These are phyloP conservation scores for Teratosphaeria epicoccoides DNA, from an alignment of 2,329 filamentous ascomycete species.

Conservation along the genomic window DNA sequence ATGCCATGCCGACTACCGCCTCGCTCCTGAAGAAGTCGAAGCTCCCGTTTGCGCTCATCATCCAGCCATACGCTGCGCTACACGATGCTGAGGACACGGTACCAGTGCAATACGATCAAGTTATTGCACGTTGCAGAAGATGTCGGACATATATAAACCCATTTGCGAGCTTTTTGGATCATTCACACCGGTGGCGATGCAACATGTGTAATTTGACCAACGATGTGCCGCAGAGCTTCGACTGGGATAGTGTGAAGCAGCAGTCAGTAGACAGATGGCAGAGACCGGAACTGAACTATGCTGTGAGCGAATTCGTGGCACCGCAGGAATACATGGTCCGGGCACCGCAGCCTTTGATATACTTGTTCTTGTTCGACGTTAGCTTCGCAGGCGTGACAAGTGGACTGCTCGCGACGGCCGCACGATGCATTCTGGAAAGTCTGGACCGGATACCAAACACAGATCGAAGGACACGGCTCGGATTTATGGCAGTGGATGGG, in stretches of 20 bases:
- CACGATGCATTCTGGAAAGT: conserved; percentile 87
- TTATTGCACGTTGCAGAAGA: conserved; percentile 90
- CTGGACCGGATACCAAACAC: conserved; percentile 97
- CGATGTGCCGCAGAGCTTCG: conserved; percentile 96
- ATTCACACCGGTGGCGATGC: conserved; percentile 95
- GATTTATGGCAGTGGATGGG: conserved; percentile 91
- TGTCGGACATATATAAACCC: conserved; percentile 98
- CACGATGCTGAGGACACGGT: conserved; percentile 88
- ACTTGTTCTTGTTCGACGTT: conserved; percentile 90
- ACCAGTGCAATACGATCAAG: conserved; percentile 88
- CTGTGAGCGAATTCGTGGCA: conserved; percentile 95
- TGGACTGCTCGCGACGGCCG: conserved; percentile 81
- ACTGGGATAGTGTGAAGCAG: conserved; percentile 90
- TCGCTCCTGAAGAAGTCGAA: conserved; percentile 94
- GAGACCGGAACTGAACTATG: conserved; percentile 82
- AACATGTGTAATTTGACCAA: conserved; percentile 99
- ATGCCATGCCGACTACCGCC: conserved; percentile 84
- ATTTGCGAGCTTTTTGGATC: conserved; percentile 90
- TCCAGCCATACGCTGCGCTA: conserved; percentile 87
- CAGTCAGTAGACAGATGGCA: conserved; percentile 89
- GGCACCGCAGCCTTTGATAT: conserved; percentile 87
- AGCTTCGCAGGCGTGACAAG: conserved; percentile 83
- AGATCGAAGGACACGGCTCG: conserved; percentile 79
- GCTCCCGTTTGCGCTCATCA: conserved; percentile 87
- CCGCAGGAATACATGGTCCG: conserved; percentile 99